Evolutionary conservation across 2,329 filamentous ascomycete species (phyloP), one percentile per base, ranked within the genome.

Genomic region (Coniochaeta ligniaria): DNA sequence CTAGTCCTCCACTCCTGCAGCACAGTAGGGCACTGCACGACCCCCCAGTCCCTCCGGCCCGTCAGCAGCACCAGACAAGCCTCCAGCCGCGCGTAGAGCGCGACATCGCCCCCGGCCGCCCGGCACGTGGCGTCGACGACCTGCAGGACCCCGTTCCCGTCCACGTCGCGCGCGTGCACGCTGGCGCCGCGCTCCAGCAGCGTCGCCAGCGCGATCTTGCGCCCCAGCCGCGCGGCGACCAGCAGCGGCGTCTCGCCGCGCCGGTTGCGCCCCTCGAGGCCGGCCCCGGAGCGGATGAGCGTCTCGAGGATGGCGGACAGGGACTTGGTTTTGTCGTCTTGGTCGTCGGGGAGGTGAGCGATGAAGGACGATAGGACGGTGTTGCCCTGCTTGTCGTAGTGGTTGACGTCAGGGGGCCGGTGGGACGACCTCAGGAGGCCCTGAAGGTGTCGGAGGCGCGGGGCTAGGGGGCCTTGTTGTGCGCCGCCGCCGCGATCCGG

Each of bases 361-460:
- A 79, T 77, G 64, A 85, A 85, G 0, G 79, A 74, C 77, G 84
- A 84, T 16, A 86, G 75, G 0, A 81, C 80, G 0, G 83, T 84
- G 66, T 79, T 77, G 41, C 83, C 83, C 20, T 71, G 63, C 3
- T 67, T 67, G 69, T 84, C 80, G 68, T 83, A 82, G 60, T 83
- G 80, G 64, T 84, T 82, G 5, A 76, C 73, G 60, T 83, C 76
- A 12, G 82, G 77, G 0, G 71, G 72, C 1, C 75, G 75, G 41
- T 78, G 72, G 1, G 73, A 65, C 6, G 35, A 16, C 36, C 61
- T 54, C 11, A 74, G 69, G 7, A 71, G 67, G 4, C 65, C 66
- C 55, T 68, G 66, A 6, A 70, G 63, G 43, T 69, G 68, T 1
- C 65, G 68, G 8, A 68, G 66, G 35, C 68, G 68, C 36, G 67